Conservation (phyloP, 352 stramenopile genomes). For the Globisporangium iwayamae region DNA sequence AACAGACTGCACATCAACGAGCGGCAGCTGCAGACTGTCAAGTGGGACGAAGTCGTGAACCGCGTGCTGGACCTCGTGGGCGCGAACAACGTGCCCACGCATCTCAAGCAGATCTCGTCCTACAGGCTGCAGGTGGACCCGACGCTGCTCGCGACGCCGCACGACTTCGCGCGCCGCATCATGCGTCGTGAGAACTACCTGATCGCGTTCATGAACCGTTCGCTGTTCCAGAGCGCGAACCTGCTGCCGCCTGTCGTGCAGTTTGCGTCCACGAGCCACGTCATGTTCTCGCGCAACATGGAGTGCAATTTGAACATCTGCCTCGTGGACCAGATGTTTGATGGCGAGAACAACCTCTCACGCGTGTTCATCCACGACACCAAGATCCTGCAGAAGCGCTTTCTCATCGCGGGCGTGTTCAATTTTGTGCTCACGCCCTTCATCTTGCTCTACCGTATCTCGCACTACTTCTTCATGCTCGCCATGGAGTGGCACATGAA, state of each 20-base stretch:
- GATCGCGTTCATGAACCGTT: conserved; percentile 96
- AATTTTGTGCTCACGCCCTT: conserved; percentile 97
- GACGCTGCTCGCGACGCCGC: conserved; percentile 62
- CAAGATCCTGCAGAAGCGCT: conserved; percentile 89
- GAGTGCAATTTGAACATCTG: conserved; percentile 96
- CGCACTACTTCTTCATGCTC: conserved; percentile 97
- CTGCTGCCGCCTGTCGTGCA: conserved; percentile 70
- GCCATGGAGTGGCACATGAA: conserved; percentile 95
- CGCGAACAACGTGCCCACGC: conserved; percentile 66
- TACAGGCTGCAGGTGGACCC: conserved; percentile 85
- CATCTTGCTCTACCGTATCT: conserved; percentile 95
- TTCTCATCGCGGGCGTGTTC: conserved; percentile 92
- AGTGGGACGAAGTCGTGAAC: conserved; percentile 89
- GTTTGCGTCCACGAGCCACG: conserved; percentile 67
- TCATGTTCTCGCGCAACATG: conserved; percentile 88
- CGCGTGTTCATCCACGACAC: conserved; percentile 92
- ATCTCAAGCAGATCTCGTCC: conserved; percentile 81
- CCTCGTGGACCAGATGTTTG: conserved; percentile 97
- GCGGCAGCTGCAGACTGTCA: conserved; percentile 78
- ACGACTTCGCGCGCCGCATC: conserved; percentile 94
- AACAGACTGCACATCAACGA: conserved; percentile 83
- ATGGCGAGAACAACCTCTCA: conserved; percentile 66
- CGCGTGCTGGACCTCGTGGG: conserved; percentile 73
- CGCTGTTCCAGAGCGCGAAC: conserved; percentile 88
- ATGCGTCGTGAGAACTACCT: conserved; percentile 99